Evolutionary conservation across 2,329 filamentous ascomycete genomes (phyloP).

Genomic region (Neonectria magnoliae): DNA sequence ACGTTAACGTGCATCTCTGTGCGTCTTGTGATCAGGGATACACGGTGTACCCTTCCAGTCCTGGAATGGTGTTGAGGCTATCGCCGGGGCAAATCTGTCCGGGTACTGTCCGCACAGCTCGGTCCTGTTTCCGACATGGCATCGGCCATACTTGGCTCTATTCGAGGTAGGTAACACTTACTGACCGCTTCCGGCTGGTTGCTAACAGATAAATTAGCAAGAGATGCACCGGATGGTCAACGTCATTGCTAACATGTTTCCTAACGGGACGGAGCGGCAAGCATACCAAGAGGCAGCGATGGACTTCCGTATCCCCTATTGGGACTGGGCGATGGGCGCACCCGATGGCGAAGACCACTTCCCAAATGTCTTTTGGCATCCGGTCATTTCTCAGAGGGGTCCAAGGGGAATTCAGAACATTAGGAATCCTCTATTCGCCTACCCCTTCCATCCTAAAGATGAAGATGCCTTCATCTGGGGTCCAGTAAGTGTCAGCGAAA

Average conservation of each 20-base stretch:
- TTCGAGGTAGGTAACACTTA: slow-evolving; percentile 58
- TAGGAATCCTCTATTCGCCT: slow-evolving; percentile 70
- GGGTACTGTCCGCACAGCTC: slow-evolving; percentile 84
- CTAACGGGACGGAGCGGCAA: slow-evolving; percentile 55
- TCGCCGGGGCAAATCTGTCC: slow-evolving; percentile 61
- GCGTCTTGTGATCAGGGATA: slow-evolving; percentile 65
- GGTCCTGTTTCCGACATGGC: slow-evolving; percentile 82
- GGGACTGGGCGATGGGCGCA: slow-evolving; percentile 66
- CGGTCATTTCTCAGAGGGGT: slow-evolving; percentile 62
- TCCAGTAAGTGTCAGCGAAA: slow-evolving; percentile 60
- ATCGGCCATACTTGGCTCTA: slow-evolving; percentile 78
- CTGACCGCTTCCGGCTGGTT: neutral
- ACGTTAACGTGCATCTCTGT: slow-evolving; percentile 17
- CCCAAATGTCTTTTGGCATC: slow-evolving; percentile 57
- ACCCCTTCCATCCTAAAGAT: slow-evolving; percentile 69
- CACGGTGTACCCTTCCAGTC: slow-evolving; percentile 76
- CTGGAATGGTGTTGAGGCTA: slow-evolving; percentile 63
- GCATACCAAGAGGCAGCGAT: slow-evolving; percentile 62
- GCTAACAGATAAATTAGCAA: slow-evolving; percentile 46
- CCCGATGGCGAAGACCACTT: slow-evolving; percentile 59
- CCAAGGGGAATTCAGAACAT: slow-evolving; percentile 66
- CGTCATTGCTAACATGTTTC: slow-evolving; percentile 60
- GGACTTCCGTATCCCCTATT: slow-evolving; percentile 66
- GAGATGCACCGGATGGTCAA: slow-evolving; percentile 50
- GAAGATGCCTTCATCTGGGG: slow-evolving; percentile 65